These are phyloP conservation scores for Phytophthora macrochlamydospora DNA, from an alignment of 352 stramenopile species.

Conservation along the genomic window DNA sequence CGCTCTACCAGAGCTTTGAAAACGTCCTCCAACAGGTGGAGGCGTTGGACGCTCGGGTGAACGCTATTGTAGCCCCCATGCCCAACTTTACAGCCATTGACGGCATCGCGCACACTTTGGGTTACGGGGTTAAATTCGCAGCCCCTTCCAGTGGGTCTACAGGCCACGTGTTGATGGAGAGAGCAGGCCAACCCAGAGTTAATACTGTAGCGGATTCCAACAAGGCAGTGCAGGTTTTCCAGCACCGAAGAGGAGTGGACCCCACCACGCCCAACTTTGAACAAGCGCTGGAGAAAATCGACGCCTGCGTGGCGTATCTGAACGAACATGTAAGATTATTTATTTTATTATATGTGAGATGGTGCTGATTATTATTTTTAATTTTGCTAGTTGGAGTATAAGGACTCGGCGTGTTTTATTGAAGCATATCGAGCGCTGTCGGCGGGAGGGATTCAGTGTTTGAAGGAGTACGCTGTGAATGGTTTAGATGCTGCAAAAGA, in stretches of 20 bases:
- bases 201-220: slow-evolving; percentile 3
- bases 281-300: slow-evolving; percentile 71
- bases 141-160: slow-evolving; percentile 28
- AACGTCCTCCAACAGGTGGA: slow-evolving; percentile 67
- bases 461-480: slow-evolving; percentile 77
- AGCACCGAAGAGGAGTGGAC: slow-evolving; percentile 76
- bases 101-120: slow-evolving; percentile 51
- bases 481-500: slow-evolving; percentile 72
- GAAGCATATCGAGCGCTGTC: slow-evolving; percentile 73
- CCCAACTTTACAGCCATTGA: slow-evolving; percentile 79
- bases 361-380: slow-evolving; percentile 1
- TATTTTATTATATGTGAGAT: neutral
- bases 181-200: neutral
- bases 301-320: slow-evolving; percentile 66
- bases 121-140: slow-evolving; percentile 76
- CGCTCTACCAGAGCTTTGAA: slow-evolving; percentile 82
- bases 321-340: slow-evolving; percentile 62
- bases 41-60: slow-evolving; percentile 60
- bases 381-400: slow-evolving; percentile 60
- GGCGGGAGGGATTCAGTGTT: slow-evolving; percentile 60
- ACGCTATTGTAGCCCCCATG: slow-evolving; percentile 67
- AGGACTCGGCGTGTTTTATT: slow-evolving; percentile 74
- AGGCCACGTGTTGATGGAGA: slow-evolving; percentile 22
- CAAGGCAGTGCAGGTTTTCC: slow-evolving; percentile 74
- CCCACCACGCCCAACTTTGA: slow-evolving; percentile 67